Evolutionary conservation across 768 basidiomycete species (phyloP), one percentile per base, ranked within the genome.

Genomic region (Serendipita sp.): DNA sequence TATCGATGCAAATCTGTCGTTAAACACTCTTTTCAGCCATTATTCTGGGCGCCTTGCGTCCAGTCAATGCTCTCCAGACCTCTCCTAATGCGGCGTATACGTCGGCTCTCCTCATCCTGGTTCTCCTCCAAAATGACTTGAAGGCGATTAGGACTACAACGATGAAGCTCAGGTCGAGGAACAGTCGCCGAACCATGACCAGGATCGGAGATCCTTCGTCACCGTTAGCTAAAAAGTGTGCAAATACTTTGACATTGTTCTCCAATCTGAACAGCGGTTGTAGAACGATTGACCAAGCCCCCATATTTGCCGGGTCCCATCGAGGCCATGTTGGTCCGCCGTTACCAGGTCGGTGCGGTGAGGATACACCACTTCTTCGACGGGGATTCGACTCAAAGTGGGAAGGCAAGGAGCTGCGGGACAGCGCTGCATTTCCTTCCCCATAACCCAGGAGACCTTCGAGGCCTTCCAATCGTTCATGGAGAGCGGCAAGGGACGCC

Each of bases 301-400:
- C 90, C 71, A 91, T 77, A 71, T 91, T 88, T 60, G 88, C 81
- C n/a, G 88, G 70, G 71, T 89, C 85, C 85, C 85, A 88, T 60
- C 18, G 4, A 10, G 56, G 56, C 56, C 56, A 60, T 51, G 48
- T 51, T n/a, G 56, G 30, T 36, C 30, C 36, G 8, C 28, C 23
- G 35, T 38, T 60, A 23, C 16, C 36, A 38, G 28, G 8, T 38
- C 36, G 56, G 8, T 60, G 23, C 4, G 56, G 56, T 3, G 56
- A 60, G 8, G 30, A 23, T 5, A 52, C 30, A 11, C 64, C 63
- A 44, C 65, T 66, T 45, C 65, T 45, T 41, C 23, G 28, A 32
- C 64, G 46, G 16, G 45, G 28, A 36, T n/a, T 11, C 3, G 15
- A 30, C 13, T 51, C n/a, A 11, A 15, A 34, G 28, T 18, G 23